Evolutionary conservation across 2,329 filamentous ascomycete species (phyloP).

Genomic region (Fusarium anguioides): DNA sequence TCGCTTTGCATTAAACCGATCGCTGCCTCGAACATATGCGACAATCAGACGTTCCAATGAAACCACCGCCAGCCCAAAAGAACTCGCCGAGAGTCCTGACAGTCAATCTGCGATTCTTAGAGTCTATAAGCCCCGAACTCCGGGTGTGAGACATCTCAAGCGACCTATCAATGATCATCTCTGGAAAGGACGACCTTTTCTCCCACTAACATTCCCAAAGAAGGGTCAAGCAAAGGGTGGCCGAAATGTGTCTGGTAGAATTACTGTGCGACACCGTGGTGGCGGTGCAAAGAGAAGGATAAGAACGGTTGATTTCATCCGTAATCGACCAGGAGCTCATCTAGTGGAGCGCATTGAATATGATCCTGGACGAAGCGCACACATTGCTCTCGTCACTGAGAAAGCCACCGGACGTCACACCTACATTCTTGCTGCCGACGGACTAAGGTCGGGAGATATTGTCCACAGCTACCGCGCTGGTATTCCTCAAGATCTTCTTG

Average conservation of each 20-base stretch:
- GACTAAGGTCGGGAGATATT: slow-evolving; percentile 89
- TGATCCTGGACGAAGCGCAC: slow-evolving; percentile 91
- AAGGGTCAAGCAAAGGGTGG: slow-evolving; percentile 94
- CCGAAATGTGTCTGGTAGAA: slow-evolving; percentile 84
- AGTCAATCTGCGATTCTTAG: slow-evolving; percentile 67
- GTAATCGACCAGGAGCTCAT: slow-evolving; percentile 82
- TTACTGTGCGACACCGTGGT: slow-evolving; percentile 92
- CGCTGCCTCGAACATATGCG: slow-evolving; percentile 48
- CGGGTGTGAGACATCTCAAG: slow-evolving; percentile 89
- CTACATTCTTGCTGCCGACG: slow-evolving; percentile 96
- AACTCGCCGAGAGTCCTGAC: slow-evolving; percentile 42
- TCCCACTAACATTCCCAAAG: slow-evolving; percentile 88
- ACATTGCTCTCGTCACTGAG: slow-evolving; percentile 87
- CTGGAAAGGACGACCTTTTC: slow-evolving; percentile 89
- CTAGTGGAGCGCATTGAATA: slow-evolving; percentile 95
- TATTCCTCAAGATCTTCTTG: slow-evolving; percentile 86
- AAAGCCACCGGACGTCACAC: slow-evolving; percentile 79
- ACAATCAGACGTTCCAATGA: slow-evolving; percentile 40
- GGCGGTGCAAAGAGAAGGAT: slow-evolving; percentile 94
- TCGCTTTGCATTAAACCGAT: slow-evolving; percentile 44
- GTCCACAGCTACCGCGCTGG: slow-evolving; percentile 93
- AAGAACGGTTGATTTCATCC: slow-evolving; percentile 88
- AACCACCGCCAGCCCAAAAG: slow-evolving; percentile 36
- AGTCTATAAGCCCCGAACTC: slow-evolving; percentile 93
- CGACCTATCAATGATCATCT: slow-evolving; percentile 95